Percentiles rank a stretch among this genome's conserved stretches.
These are phyloP conservation scores for Radiomyces spectabilis DNA, from an alignment of 192 early-diverging fungal species.

Conservation along the genomic window DNA sequence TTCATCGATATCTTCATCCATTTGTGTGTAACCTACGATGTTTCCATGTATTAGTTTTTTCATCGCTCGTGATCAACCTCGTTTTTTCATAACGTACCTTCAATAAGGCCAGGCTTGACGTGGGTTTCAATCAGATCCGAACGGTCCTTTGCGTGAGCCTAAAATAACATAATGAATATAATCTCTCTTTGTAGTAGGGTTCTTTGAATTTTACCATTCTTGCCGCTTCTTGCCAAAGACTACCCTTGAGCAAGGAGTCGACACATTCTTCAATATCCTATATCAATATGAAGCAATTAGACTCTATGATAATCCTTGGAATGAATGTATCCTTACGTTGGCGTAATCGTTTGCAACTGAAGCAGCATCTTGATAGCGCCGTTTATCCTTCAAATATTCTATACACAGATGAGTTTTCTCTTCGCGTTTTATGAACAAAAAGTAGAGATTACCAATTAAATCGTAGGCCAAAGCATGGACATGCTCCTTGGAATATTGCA, in stretches of 20 bases:
- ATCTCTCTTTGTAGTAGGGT: not conserved
- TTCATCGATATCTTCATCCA: conserved; percentile 58
- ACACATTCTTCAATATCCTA: conserved; percentile 66
- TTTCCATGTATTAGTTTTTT: not conserved
- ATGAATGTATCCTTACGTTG: conserved; percentile 10
- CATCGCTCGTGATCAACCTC: no score
- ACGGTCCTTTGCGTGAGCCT: conserved; percentile 49
- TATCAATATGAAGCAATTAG: conserved; percentile 9
- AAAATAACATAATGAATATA: conserved; percentile 1
- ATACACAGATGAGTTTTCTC: no score
- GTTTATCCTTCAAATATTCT: conserved; percentile 47
- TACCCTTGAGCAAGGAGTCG: conserved; percentile 57
- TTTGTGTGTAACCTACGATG: conserved; percentile 32
- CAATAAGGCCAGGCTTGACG: conserved; percentile 56
- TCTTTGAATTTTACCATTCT: conserved; percentile 38
- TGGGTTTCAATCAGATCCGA: conserved; percentile 71
- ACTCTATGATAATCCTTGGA: not conserved
- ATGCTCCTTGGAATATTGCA: conserved; percentile 37
- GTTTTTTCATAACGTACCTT: conserved; percentile 30
- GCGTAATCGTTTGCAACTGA: conserved; percentile 63
- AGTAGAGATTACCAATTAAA: conserved; percentile 46
- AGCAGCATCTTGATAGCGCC: conserved; percentile 62
- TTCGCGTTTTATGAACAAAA: no score
- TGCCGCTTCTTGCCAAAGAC: conserved; percentile 70
- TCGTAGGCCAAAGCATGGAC: conserved; percentile 45